Evolutionary conservation across 176 grass and related monocot genomes (phyloP).

Genomic region (Triticum turgidum): DNA sequence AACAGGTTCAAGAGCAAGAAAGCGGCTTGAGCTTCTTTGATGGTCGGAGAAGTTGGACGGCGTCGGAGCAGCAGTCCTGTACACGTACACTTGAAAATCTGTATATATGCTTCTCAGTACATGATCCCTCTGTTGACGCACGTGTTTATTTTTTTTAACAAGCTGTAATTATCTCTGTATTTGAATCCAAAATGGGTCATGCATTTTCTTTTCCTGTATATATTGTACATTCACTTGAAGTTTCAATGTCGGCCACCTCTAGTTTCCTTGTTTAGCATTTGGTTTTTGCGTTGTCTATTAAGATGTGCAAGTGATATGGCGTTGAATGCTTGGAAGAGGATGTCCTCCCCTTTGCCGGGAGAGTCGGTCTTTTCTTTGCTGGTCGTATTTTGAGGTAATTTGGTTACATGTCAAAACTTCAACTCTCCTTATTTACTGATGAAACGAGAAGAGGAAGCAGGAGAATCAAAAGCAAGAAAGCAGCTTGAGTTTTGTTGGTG

Average conservation of each 20-base stretch:
- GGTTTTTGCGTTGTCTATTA: background rate
- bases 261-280: background rate
- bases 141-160: background rate
- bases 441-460: too few relatives aligned
- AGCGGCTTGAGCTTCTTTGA: slow-evolving; percentile 40
- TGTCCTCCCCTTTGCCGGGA: too few relatives aligned
- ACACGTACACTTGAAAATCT: background rate
- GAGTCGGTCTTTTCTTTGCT: too few relatives aligned
- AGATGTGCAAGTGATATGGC: background rate
- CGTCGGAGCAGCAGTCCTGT: slow-evolving; percentile 6
- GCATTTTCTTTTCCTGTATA: background rate
- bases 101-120: slow-evolving; percentile 16
- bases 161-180: background rate
- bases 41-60: background rate
- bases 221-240: background rate
- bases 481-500: too few relatives aligned
- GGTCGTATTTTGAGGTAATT: too few relatives aligned
- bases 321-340: too few relatives aligned
- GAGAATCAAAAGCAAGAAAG: too few relatives aligned
- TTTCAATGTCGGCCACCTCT: too few relatives aligned
- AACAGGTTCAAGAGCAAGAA: slow-evolving; percentile 74
- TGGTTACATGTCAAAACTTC: too few relatives aligned
- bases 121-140: background rate
- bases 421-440: too few relatives aligned
- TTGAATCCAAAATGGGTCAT: background rate